Evolutionary conservation across 805 yeast genomes (phyloP).

Genomic region (Kurtzmaniella fragi): DNA sequence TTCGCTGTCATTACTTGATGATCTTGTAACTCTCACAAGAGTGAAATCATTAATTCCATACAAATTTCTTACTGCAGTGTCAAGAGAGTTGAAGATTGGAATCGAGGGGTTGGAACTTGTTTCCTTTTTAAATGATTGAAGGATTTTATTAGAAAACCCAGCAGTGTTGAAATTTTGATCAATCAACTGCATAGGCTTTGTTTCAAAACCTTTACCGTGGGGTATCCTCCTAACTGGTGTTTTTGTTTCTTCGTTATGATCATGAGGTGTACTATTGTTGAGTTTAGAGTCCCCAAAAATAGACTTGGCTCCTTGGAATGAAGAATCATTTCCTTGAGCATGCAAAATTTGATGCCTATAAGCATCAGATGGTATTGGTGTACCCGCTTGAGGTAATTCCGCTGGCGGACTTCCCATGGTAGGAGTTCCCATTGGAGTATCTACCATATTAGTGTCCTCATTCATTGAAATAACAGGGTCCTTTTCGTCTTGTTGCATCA

Average conservation of each 20-base stretch:
- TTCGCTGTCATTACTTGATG: conserved; percentile 47
- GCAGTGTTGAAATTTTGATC: conserved; percentile 34
- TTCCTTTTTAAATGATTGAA: conserved; percentile 23
- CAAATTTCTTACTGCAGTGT: conserved; percentile 40
- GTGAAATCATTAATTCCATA: conserved; percentile 41
- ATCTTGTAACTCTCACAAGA: conserved; percentile 47
- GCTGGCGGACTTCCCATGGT: too few species aligned
- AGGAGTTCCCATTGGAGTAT: too few species aligned
- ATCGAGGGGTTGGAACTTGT: neutral
- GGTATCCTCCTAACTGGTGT: conserved; percentile 1
- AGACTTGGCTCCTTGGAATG: too few species aligned
- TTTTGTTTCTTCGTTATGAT: conserved; percentile 4
- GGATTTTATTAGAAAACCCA: conserved; percentile 30
- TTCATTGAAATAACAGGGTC: too few species aligned
- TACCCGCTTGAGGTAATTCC: too few species aligned
- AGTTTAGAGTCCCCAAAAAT: too few species aligned
- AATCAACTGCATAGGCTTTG: conserved; percentile 30
- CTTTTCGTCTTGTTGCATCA: too few species aligned
- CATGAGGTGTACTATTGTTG: conserved; percentile 1
- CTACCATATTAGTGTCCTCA: too few species aligned
- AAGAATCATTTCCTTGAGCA: too few species aligned
- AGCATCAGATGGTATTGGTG: too few species aligned
- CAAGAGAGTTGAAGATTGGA: conserved; percentile 38
- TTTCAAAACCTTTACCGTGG: conserved; percentile 6
- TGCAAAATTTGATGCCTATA: too few species aligned